phyloP scores from a whole-genome alignment of 2,329 filamentous ascomycete genomes.

The Fusarium redolens region DNA sequence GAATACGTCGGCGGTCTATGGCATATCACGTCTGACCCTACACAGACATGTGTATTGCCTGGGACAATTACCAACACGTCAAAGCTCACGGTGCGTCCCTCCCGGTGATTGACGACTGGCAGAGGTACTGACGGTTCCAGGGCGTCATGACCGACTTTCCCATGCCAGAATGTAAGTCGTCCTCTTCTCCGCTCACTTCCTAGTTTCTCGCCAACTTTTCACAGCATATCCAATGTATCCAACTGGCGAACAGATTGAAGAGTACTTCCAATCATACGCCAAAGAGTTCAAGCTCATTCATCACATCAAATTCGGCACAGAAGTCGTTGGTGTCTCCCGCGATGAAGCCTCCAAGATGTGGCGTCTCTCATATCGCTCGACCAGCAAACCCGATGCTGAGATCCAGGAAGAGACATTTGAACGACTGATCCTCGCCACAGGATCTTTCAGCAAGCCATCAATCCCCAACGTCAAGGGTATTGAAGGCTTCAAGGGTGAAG shows the following conservation, averaged over 20 bases:
- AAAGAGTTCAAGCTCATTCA: neutral
- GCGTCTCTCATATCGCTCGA: neutral
- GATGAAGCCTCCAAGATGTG: constrained; percentile 1
- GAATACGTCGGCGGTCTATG: constrained; percentile 4
- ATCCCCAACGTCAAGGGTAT: constrained; percentile 2
- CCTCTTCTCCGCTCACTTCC: fast-evolving
- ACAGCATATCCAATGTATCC: constrained; percentile 1
- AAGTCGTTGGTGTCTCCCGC: neutral
- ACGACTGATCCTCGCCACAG: constrained; percentile 11
- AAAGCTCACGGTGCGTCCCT: neutral
- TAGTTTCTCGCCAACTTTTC: neutral
- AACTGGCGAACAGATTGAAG: constrained; percentile 7
- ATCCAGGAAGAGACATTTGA: constrained; percentile 1
- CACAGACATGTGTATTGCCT: neutral
- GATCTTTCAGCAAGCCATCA: constrained; percentile 3
- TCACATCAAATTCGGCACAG: constrained; percentile 3
- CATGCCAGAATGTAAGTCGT: constrained; percentile 1
- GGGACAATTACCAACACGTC: fast-evolving
- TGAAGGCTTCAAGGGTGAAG: constrained; percentile 2
- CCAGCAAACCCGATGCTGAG: neutral
- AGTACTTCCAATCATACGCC: constrained; percentile 3
- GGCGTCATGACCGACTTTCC: constrained; percentile 12
- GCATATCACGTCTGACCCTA: neutral
- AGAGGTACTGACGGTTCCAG: fast-evolving
- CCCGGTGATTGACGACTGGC: fast-evolving